phyloP scores from a whole-genome alignment of 129 eudicot genomes.

The Helianthus annuus region HanXRQr2.0-SUNRISE NC_035448.2:47592737-47593236 shows the following conservation, averaged over 20 bases:
- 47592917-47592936: neutral
- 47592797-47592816: neutral
- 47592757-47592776: neutral
- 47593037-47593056: neutral
- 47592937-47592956: neutral
- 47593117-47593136: constrained; percentile 9
- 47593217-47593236: neutral
- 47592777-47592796: neutral
- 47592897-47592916: neutral
- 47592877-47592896: neutral
- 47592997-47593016: neutral
- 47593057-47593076: neutral
- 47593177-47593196: neutral
- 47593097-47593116: neutral
- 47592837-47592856: too few species aligned
- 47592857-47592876: neutral
- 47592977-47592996: neutral
- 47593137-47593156: neutral
- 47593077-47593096: constrained; percentile 1
- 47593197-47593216: neutral
- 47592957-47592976: neutral
- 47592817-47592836: constrained; percentile 6
- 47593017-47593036: neutral
- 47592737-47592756: neutral
- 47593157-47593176: constrained; percentile 3